phyloP scores from a whole-genome alignment of 768 basidiomycete species.

The Lyophyllum semitale region DNA sequence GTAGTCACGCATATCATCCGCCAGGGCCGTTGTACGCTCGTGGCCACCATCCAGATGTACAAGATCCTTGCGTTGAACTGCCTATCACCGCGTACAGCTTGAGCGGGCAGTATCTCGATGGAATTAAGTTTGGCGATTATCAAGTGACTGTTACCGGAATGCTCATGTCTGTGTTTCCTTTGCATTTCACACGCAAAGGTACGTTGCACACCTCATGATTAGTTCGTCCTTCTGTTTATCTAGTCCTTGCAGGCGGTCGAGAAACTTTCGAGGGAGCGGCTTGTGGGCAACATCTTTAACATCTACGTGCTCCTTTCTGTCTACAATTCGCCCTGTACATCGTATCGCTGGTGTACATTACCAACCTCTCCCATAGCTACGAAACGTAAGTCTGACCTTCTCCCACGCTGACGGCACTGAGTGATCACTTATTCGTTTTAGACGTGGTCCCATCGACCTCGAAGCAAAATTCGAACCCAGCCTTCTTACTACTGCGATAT shows the following conservation, averaged over 20 bases:
- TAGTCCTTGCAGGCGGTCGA: constrained; percentile 82
- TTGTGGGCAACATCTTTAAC: constrained; percentile 95
- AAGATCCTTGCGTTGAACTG: constrained; percentile 98
- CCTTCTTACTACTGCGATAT: constrained; percentile 94
- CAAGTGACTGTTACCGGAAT: constrained; percentile 96
- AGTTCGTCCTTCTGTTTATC: neutral
- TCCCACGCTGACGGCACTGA: neutral
- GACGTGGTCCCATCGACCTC: constrained; percentile 81
- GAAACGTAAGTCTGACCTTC: constrained; percentile 65
- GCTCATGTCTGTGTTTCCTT: constrained; percentile 98
- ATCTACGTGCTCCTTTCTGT: constrained; percentile 93
- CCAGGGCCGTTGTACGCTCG: constrained; percentile 97
- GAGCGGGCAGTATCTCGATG: constrained; percentile 96
- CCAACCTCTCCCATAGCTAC: constrained; percentile 72
- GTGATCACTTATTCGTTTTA: constrained; percentile 16
- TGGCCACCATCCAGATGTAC: constrained; percentile 99
- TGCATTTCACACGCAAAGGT: constrained; percentile 98
- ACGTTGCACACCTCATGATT: constrained; percentile 20
- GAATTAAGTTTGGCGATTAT: constrained; percentile 99
- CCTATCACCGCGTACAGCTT: constrained; percentile 96
- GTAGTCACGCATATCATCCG: constrained; percentile 95
- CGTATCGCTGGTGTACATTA: constrained; percentile 88
- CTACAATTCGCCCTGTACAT: constrained; percentile 96
- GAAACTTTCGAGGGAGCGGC: constrained; percentile 90
- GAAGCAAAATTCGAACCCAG: constrained; percentile 97